phyloP scores from a whole-genome alignment of 441 rosid species.

The Gossypium gossypioides region DNA sequence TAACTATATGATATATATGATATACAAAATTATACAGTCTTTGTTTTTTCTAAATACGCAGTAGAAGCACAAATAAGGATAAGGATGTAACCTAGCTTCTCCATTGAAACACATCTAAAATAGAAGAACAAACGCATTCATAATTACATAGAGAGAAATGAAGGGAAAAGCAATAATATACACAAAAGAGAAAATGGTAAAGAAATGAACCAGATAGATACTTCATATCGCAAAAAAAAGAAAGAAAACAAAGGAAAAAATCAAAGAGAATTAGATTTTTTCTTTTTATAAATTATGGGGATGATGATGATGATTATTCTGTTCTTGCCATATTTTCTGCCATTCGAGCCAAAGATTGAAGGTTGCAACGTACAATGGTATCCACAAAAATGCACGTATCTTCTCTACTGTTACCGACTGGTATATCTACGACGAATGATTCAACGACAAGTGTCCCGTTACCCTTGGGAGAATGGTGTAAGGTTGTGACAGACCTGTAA shows the following conservation, averaged over 20 bases:
- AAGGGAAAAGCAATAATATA: not conserved
- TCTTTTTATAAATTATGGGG: not conserved
- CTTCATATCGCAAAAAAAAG: not conserved
- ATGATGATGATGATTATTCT: not conserved
- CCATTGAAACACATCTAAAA: not conserved
- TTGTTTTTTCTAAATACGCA: not conserved
- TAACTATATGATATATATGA: too few species aligned
- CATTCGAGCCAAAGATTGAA: constrained; percentile 58
- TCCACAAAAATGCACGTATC: constrained; percentile 59
- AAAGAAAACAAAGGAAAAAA: too few species aligned
- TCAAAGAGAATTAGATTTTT: not conserved
- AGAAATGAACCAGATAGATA: not conserved
- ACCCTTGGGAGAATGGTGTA: constrained; percentile 34
- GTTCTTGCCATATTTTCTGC: constrained; percentile 38
- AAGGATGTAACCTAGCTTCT: not conserved
- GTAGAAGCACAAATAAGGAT: not conserved
- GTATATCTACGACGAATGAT: constrained; percentile 74
- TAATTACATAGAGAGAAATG: not conserved
- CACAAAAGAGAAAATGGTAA: not conserved
- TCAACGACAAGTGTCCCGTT: constrained; percentile 51
- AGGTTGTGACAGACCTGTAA: constrained; percentile 64
- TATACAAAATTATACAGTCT: too few species aligned
- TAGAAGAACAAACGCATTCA: not conserved
- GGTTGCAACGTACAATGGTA: constrained; percentile 64
- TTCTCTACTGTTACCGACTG: constrained; percentile 56